Evolutionary conservation across 1,139 yeast species (phyloP).

Genomic region (Yarrowia galli): DNA sequence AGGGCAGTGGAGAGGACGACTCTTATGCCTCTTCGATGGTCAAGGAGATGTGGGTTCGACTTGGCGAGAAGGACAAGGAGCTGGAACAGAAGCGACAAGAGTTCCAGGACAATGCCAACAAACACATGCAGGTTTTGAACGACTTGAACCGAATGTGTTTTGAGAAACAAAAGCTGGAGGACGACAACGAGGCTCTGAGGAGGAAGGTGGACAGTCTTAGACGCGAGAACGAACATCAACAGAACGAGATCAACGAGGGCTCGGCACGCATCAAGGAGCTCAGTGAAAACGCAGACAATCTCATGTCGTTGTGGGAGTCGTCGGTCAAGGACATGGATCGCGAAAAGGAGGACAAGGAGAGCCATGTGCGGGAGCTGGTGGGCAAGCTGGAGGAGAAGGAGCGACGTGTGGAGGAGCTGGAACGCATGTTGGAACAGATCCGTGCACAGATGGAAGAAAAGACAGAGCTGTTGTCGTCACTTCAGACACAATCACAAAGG

Average conservation of each 20-base stretch:
- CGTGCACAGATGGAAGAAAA: neutral
- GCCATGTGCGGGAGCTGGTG: neutral
- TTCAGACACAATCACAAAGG: neutral
- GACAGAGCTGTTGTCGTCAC: neutral
- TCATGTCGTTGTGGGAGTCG: constrained; percentile 33
- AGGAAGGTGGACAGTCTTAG: constrained; percentile 18
- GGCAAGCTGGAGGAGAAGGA: neutral
- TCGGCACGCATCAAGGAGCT: constrained; percentile 42
- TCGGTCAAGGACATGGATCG: constrained; percentile 14
- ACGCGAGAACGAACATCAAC: constrained; percentile 26
- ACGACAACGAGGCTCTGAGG: constrained; percentile 13
- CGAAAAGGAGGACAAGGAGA: constrained; percentile 9
- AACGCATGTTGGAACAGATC: neutral
- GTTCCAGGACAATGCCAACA: constrained; percentile 35
- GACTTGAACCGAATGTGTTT: constrained; percentile 23
- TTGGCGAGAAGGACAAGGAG: constrained; percentile 33
- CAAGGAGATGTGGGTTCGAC: constrained; percentile 27
- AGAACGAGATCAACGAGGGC: constrained; percentile 12
- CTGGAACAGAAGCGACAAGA: constrained; percentile 33
- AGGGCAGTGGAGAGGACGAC: constrained; percentile 2
- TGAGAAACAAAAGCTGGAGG: constrained; percentile 33
- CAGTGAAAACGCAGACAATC: constrained; percentile 25
- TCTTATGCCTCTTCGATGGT: neutral
- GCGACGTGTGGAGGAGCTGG: neutral
- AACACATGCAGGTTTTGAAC: constrained; percentile 32